phyloP scores from a whole-genome alignment of 169 alveolate genomes.

The Cryptosporidium ryanae region DNA sequence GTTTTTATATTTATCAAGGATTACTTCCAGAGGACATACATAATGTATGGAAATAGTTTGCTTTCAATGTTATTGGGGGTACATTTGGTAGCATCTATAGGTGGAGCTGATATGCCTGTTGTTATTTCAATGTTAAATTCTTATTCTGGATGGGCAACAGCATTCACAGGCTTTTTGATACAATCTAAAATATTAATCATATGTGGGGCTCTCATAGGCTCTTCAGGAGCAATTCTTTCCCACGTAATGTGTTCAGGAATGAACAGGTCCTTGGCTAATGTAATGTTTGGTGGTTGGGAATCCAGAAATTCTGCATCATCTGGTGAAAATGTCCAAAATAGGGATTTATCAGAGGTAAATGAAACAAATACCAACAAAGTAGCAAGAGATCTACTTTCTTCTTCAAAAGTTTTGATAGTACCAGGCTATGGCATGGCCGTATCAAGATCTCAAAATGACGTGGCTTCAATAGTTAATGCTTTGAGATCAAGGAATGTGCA shows the following conservation, averaged over 20 bases:
- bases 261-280: constrained; percentile 90
- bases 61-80: constrained; percentile 86
- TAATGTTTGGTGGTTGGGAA: constrained; percentile 90
- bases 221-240: constrained; percentile 94
- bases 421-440: constrained; percentile 97
- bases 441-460: constrained; percentile 87
- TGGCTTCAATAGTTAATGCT: constrained; percentile 83
- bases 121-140: constrained; percentile 93
- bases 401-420: constrained; percentile 89
- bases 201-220: constrained; percentile 94
- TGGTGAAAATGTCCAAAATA: constrained; percentile 61
- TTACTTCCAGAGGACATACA: constrained; percentile 69
- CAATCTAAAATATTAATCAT: constrained; percentile 89
- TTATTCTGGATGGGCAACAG: constrained; percentile 93
- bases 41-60: constrained; percentile 77
- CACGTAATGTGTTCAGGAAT: constrained; percentile 94
- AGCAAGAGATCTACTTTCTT: constrained; percentile 86
- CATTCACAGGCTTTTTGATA: constrained; percentile 93
- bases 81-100: constrained; percentile 90
- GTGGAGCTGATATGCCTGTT: constrained; percentile 96
- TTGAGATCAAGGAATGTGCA: constrained; percentile 83
- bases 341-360: constrained; percentile 77
- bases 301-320: constrained; percentile 77
- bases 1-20: constrained; percentile 66
- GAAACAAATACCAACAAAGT: constrained; percentile 83